A percentile compares a stretch with the other conserved stretches of the same genome.
Evolutionary conservation across 2,329 filamentous ascomycete species (phyloP).

Genomic region (Ceratocystis lukuohia): DNA sequence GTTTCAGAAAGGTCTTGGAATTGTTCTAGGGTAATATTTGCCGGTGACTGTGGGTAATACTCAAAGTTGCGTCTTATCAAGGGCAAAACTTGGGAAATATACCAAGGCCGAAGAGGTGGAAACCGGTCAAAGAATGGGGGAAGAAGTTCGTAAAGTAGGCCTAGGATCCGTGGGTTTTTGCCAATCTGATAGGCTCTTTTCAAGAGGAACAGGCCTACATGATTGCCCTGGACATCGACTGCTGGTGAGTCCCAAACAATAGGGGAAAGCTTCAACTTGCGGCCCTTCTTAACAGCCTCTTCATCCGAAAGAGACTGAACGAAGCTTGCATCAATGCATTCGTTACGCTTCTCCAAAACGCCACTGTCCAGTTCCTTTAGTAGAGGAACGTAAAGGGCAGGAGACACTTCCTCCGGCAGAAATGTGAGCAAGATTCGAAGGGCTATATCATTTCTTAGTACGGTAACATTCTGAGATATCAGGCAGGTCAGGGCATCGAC

Average conservation of each 20-base stretch:
- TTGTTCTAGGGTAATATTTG: slow-evolving; percentile 42
- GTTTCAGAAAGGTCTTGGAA: slow-evolving; percentile 50
- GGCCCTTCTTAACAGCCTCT: slow-evolving; percentile 49
- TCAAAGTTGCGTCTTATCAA: slow-evolving; percentile 55
- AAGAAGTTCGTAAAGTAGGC: slow-evolving; percentile 53
- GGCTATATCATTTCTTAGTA: slow-evolving; percentile 50
- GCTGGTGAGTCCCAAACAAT: slow-evolving; percentile 39
- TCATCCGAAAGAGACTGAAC: slow-evolving; percentile 48
- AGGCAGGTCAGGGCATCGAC: slow-evolving; percentile 49
- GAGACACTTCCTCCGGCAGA: slow-evolving; percentile 56
- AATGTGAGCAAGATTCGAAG: slow-evolving; percentile 64
- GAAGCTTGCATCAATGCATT: slow-evolving; percentile 39
- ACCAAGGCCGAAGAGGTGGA: slow-evolving; percentile 51
- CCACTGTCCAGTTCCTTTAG: slow-evolving; percentile 43
- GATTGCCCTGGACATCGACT: slow-evolving; percentile 37
- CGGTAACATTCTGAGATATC: slow-evolving; percentile 40
- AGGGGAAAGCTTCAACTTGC: slow-evolving; percentile 49
- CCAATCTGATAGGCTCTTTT: slow-evolving; percentile 57
- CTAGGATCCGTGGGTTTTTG: slow-evolving; percentile 55
- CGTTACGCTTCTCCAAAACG: slow-evolving; percentile 28
- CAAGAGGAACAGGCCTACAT: slow-evolving; percentile 50
- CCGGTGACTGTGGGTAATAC: slow-evolving; percentile 45
- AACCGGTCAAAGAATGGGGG: slow-evolving; percentile 53
- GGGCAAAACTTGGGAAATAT: slow-evolving; percentile 54
- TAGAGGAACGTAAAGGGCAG: slow-evolving; percentile 48